Base-by-base conservation (phyloP, 331 rosid species). In the Spiraea crenata region DNA sequence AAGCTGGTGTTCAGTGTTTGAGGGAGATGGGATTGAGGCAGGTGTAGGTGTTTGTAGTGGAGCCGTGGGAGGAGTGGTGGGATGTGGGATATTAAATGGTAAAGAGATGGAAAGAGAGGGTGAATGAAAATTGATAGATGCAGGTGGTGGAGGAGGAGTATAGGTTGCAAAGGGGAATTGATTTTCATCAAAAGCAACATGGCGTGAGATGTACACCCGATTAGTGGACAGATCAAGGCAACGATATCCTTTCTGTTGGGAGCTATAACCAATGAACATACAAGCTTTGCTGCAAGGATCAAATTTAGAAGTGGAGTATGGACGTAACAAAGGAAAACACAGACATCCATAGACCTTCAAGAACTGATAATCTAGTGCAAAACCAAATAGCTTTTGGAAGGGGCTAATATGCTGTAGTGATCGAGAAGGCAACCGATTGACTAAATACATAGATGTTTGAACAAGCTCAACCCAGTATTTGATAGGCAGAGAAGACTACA, bases 271-370 rank as follows among this genome's bases (percentile, higher is more conserved):
- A 1, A 62, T 0, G 2, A 72, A 72, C 1, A 61, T 10, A 50
- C 55, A 38, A 0, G 5, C 0, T 40, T 7, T 3, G 0, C 57
- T 45, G 0, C 3, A 11, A 1, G 13, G 14, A 0, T 48, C 41
- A 20, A 48, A 7, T 12, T 59, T 59, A 0, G 35, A n/a, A 7
- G 1, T 10, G 6, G 35, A 11, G 12, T 59, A 59, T 0, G 42
- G 42, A 4, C 7, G 35, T 1, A 34, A 37, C 13, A 3, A 59
- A 3, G 47, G 66, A 2, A 2, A 59, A 35, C 64, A 59, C 10
- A 45, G n/a, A 7, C 44, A 59, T 0, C 42, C n/a, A 34, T 7
- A 34, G 3, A 1, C 16, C 5, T 59, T 31, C 2, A 59, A 1
- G 14, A 31, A 59, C 0, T 6, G 1, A 59, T 59, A 34, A 59